Evolutionary conservation across 345 rosid species (phyloP).

Genomic region (Odontarrhena argentea): DNA sequence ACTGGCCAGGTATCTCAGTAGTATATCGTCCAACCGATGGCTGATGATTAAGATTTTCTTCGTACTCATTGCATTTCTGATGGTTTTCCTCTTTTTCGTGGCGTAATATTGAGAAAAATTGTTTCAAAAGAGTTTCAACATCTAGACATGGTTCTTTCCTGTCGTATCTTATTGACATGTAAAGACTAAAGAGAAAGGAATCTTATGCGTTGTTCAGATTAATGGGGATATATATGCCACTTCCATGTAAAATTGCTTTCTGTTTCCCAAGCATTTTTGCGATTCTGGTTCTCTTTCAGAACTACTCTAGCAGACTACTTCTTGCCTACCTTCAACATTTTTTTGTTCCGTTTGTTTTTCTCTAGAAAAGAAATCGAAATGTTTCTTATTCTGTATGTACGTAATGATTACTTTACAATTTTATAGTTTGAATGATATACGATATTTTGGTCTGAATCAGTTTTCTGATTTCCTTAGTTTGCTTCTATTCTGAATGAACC

Average conservation of each 20-base stretch:
- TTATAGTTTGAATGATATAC: neutral
- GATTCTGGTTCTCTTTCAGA: slow-evolving; percentile 1
- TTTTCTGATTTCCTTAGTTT: too few species aligned
- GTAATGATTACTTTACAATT: neutral
- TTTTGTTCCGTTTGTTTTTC: neutral
- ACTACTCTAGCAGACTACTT: neutral
- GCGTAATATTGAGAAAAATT: slow-evolving; percentile 44
- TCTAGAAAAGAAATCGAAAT: neutral
- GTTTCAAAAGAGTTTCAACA: slow-evolving; percentile 26
- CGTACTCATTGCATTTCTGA: slow-evolving; percentile 68
- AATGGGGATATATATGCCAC: slow-evolving; percentile 33
- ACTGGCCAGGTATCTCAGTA: slow-evolving; percentile 67
- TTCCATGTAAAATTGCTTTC: slow-evolving; percentile 12
- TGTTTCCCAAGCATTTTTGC: slow-evolving; percentile 2
- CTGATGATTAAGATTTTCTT: slow-evolving; percentile 81
- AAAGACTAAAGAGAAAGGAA: slow-evolving; percentile 23
- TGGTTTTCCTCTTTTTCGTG: slow-evolving; percentile 83
- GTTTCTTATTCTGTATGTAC: neutral
- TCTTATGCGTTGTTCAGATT: slow-evolving; percentile 34
- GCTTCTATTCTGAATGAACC: too few species aligned
- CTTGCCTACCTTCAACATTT: neutral
- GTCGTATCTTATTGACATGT: slow-evolving; percentile 39
- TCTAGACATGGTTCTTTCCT: slow-evolving; percentile 15
- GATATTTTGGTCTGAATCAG: too few species aligned
- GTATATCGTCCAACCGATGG: slow-evolving; percentile 83